Evolutionary conservation across 2,329 filamentous ascomycete species (phyloP).

Genomic region (Penicillium sp.): DNA sequence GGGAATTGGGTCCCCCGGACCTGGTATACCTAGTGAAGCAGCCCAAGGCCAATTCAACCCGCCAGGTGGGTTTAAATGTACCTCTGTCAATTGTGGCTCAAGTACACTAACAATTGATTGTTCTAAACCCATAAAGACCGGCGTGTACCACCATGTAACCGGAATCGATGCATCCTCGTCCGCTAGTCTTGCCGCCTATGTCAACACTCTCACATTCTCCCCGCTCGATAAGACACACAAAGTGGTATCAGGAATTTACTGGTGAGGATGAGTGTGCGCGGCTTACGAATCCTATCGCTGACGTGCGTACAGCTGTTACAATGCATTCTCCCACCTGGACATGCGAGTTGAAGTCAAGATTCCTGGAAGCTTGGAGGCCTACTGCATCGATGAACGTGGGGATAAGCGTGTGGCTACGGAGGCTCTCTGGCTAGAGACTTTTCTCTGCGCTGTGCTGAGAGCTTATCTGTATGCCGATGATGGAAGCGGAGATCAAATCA

Average conservation of each 20-base stretch:
- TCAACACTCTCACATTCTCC: constrained; percentile 94
- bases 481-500: constrained; percentile 88
- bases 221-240: constrained; percentile 82
- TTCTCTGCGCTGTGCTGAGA: constrained; percentile 88
- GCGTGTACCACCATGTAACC: constrained; percentile 96
- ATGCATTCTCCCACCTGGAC: constrained; percentile 95
- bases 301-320: constrained; percentile 72
- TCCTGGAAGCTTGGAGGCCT: constrained; percentile 92
- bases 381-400: constrained; percentile 94
- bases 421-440: constrained; percentile 95
- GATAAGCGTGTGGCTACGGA: constrained; percentile 93
- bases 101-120: neutral
- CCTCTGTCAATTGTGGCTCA: neutral
- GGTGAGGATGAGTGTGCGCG: constrained; percentile 54
- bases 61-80: constrained; percentile 48
- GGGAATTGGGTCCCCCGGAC: constrained; percentile 93
- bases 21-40: constrained; percentile 91
- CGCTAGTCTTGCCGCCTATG: constrained; percentile 93
- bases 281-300: constrained; percentile 5
- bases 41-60: constrained; percentile 57
- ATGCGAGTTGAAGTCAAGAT: constrained; percentile 99
- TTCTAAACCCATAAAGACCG: constrained; percentile 58
- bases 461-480: constrained; percentile 97
- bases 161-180: constrained; percentile 97
- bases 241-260: constrained; percentile 91